These are phyloP conservation scores for Boletus albobrunnescens DNA, from an alignment of 1,284 basidiomycete species.

Conservation along the genomic window DNA sequence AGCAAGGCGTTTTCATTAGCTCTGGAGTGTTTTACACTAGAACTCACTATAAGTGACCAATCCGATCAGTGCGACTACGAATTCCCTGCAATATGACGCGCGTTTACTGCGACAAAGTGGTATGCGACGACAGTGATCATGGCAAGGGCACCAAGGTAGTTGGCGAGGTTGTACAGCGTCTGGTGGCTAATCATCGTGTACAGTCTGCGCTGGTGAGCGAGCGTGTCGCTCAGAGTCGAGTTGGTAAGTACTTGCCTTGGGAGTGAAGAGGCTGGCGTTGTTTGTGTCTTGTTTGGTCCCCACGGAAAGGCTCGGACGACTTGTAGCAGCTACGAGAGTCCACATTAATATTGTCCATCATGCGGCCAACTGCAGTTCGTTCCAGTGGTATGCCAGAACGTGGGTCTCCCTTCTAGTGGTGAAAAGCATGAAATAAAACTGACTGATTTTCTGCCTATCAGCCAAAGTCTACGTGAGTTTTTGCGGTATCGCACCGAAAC, in stretches of 20 bases:
- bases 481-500: not conserved
- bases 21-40: not conserved
- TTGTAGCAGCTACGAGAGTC: too few relatives aligned
- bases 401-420: slow-evolving; percentile 37
- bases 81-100: slow-evolving; percentile 43
- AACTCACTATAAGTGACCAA: slow-evolving; percentile 8
- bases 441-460: slow-evolving; percentile 23
- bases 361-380: slow-evolving; percentile 58
- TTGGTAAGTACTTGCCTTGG: slow-evolving; percentile 6
- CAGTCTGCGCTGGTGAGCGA: not conserved
- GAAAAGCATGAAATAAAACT: not conserved
- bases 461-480: slow-evolving; percentile 66
- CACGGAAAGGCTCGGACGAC: slow-evolving; percentile 33
- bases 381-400: slow-evolving; percentile 67
- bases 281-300: slow-evolving; percentile 32
- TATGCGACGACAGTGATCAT: slow-evolving; percentile 82
- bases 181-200: slow-evolving; percentile 69
- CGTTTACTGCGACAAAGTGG: slow-evolving; percentile 85
- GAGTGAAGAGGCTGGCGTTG: slow-evolving; percentile 13
- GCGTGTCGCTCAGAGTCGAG: not conserved
- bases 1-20: not conserved
- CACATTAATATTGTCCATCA: slow-evolving; percentile 33
- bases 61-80: slow-evolving; percentile 4
- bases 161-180: slow-evolving; percentile 80
- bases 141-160: slow-evolving; percentile 76